phyloP scores from a whole-genome alignment of 257 asterid species.

The Plantago elongata region DNA sequence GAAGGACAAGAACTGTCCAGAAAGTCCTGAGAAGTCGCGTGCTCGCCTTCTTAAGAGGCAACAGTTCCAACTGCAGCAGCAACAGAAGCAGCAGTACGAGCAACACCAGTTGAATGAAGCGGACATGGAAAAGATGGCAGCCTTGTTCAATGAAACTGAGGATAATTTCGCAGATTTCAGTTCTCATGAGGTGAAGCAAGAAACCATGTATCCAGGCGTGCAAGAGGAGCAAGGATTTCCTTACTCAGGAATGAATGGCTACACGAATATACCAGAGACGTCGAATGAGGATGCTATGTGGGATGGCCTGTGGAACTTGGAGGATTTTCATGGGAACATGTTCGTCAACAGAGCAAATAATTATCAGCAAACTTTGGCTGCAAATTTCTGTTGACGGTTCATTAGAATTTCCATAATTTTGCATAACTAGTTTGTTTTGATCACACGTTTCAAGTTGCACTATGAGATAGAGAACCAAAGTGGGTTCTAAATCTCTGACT shows the following conservation, averaged over 20 bases:
- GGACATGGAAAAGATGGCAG: slow-evolving; percentile 38
- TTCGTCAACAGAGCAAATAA: slow-evolving; percentile 22
- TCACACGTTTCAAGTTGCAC: background rate
- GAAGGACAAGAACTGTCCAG: slow-evolving; percentile 30
- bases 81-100: slow-evolving; percentile 36
- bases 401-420: slow-evolving; percentile 6
- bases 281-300: slow-evolving; percentile 45
- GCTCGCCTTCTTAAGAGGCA: slow-evolving; percentile 53
- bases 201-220: slow-evolving; percentile 24
- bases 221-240: slow-evolving; percentile 21
- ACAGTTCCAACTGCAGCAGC: slow-evolving; percentile 54
- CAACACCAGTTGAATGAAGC: slow-evolving; percentile 27
- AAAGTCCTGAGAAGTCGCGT: slow-evolving; percentile 33
- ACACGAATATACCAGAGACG: slow-evolving; percentile 28
- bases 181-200: slow-evolving; percentile 31
- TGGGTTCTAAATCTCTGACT: background rate
- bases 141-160: slow-evolving; percentile 38
- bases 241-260: slow-evolving; percentile 32
- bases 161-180: slow-evolving; percentile 19
- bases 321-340: slow-evolving; percentile 40
- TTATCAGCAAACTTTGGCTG: slow-evolving; percentile 21
- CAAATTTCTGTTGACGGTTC: slow-evolving; percentile 26
- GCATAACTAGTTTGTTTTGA: background rate
- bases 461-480: slow-evolving; percentile 4
- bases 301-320: slow-evolving; percentile 75